Conservation (phyloP, 2,329 filamentous ascomycete genomes). For the Pleomassaria siparia region DNA sequence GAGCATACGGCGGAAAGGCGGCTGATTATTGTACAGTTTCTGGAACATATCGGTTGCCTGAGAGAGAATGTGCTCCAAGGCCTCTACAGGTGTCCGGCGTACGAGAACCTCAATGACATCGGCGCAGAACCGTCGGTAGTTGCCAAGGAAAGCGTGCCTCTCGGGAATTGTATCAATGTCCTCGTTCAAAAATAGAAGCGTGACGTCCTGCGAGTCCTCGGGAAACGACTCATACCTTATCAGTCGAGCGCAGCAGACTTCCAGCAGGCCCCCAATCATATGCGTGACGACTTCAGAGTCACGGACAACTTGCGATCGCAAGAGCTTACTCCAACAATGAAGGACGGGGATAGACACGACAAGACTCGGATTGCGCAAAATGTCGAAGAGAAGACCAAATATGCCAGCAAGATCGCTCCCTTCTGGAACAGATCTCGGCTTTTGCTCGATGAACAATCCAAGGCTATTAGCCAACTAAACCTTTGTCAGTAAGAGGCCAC, state of each 20-base stretch:
- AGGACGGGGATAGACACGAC: conserved; percentile 91
- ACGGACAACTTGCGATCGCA: conserved; percentile 71
- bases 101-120: conserved; percentile 87
- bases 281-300: conserved; percentile 61
- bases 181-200: conserved; percentile 79
- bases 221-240: conserved; percentile 86
- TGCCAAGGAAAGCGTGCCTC: conserved; percentile 90
- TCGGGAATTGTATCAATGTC: conserved; percentile 96
- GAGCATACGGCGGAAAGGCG: conserved; percentile 57
- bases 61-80: conserved; percentile 81
- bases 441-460: conserved; percentile 80
- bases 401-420: conserved; percentile 71
- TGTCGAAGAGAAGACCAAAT: conserved; percentile 74
- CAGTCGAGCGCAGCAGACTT: conserved; percentile 79
- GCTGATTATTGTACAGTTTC: conserved; percentile 71
- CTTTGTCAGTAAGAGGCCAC: conserved; percentile 18
- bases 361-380: conserved; percentile 83
- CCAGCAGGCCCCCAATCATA: conserved; percentile 74
- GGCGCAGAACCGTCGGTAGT: conserved; percentile 88
- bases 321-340: conserved; percentile 82
- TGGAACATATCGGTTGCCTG: conserved; percentile 74
- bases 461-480: conserved; percentile 80
- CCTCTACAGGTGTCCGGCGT: conserved; percentile 77
- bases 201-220: conserved; percentile 77
- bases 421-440: conserved; percentile 66